A percentile compares a stretch with the other conserved stretches of the same genome.
phyloP scores from a whole-genome alignment of 1,284 basidiomycete species.

The Pseudozyma sp. region DNA sequence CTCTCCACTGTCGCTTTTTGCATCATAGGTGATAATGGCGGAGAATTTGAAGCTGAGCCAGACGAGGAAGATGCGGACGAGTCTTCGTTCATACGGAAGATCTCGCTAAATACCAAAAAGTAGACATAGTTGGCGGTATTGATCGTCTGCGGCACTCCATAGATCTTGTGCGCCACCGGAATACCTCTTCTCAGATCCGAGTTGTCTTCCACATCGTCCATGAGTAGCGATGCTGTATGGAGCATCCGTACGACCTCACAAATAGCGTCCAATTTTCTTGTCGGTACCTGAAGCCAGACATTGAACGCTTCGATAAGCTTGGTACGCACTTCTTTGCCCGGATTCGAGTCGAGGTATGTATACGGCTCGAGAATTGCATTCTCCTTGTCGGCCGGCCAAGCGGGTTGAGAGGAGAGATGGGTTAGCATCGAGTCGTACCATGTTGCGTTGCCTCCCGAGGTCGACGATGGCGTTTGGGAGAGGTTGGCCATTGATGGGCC shows the following conservation, averaged over 20 bases:
- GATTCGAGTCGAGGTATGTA: constrained; percentile 83
- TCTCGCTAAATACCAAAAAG: constrained; percentile 73
- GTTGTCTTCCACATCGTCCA: constrained; percentile 98
- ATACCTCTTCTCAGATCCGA: constrained; percentile 87
- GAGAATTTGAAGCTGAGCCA: constrained; percentile 14
- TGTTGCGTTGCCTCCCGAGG: constrained; percentile 33
- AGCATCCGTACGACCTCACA: constrained; percentile 88
- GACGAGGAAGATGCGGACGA: constrained; percentile 4
- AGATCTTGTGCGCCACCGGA: constrained; percentile 93
- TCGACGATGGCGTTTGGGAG: constrained; percentile 43
- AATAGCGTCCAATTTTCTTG: constrained; percentile 79
- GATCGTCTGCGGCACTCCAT: constrained; percentile 94
- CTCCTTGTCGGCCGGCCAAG: constrained; percentile 70
- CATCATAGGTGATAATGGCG: constrained; percentile 26
- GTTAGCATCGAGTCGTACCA: constrained; percentile 66
- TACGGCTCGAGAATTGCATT: constrained; percentile 80
- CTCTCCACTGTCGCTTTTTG: constrained; percentile 36
- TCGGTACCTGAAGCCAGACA: constrained; percentile 85
- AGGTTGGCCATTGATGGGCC: constrained; percentile 45
- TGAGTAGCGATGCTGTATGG: constrained; percentile 90
- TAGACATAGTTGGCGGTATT: constrained; percentile 98
- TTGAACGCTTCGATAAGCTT: constrained; percentile 95
- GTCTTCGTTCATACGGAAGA: constrained; percentile 81
- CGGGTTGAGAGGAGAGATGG: constrained; percentile 58
- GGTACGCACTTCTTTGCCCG: constrained; percentile 92